Evolutionary conservation across 805 yeast species (phyloP), one percentile per base, ranked within the genome.

Genomic region (Starmerella lactis-condensi): DNA sequence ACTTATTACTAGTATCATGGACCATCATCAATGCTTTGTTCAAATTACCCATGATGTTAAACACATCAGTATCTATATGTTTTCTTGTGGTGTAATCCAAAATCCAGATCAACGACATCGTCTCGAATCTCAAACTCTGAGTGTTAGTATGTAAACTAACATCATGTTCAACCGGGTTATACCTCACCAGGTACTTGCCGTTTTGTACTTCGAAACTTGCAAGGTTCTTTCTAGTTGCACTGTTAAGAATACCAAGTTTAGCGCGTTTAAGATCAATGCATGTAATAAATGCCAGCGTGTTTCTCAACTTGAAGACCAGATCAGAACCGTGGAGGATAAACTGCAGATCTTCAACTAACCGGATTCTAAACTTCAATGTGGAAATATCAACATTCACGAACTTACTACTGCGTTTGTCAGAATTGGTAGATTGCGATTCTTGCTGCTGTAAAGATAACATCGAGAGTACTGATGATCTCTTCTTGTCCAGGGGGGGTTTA

Each of bases 61-160:
- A 24, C 10, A 42, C 28, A 13, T 36, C 36, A n/a, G 19, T 23
- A 10, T 33, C 40, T 2, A 38, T 17, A 11, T 29, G 34, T 2
- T 31, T 31, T 5, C 41, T 38, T 2, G 18, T 15, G 2, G 32
- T 28, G 17, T 35, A 36, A 23, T 42, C 45, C 5, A 42, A 30
- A 3, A 42, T 16, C 46, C 45, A 38, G 2, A 41, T 33, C 7
- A 42, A 15, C 6, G 45, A 42, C 43, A 41, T 41, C 1, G 46
- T 42, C 13, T 41, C 46, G n/a, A 32, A 26, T 11, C 34, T 8
- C 13, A 26, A 21, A 6, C 21, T 6, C 6, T 26, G 21, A 15
- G 6, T n/a, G 19, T 15, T 17, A 12, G 9, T 15, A n/a, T n/a
- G n/a, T n/a, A n/a, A n/a, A n/a, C n/a, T n/a, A n/a, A n/a, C n/a